Evolutionary conservation across 2,329 filamentous ascomycete species (phyloP).

Genomic region (Diplodia corticola): DNA sequence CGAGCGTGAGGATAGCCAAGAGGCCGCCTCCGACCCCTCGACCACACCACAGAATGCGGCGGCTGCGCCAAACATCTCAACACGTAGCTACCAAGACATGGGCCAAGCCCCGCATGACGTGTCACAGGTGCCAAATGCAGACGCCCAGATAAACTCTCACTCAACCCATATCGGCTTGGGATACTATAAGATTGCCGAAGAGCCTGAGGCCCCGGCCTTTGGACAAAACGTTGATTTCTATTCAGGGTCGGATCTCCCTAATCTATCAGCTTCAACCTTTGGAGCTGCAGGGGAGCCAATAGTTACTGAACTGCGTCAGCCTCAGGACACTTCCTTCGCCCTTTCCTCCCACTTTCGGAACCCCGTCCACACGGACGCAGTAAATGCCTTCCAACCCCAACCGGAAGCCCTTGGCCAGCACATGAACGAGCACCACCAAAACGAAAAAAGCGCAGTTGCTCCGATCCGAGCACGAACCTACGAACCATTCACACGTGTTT

Average conservation of each 20-base stretch:
- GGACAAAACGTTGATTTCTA: conserved; percentile 12
- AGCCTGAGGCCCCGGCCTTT: background rate
- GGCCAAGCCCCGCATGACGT: conserved; percentile 33
- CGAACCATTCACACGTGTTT: background rate
- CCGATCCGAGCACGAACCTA: background rate
- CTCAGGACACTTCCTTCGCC: background rate
- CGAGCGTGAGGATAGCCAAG: conserved; percentile 29
- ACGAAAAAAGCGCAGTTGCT: background rate
- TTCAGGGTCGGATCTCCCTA: conserved; percentile 18
- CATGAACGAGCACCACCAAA: background rate
- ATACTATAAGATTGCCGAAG: conserved; percentile 15
- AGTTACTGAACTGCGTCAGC: conserved; percentile 10
- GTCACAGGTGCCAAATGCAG: background rate
- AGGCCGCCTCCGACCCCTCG: conserved; percentile 32
- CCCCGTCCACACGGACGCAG: background rate
- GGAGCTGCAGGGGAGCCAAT: conserved; percentile 1
- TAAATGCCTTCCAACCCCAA: conserved; percentile 7
- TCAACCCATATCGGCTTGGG: conserved; percentile 24
- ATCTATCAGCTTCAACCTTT: background rate
- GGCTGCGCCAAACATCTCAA: conserved; percentile 29
- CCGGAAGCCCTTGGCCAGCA: background rate
- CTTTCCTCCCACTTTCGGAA: conserved; percentile 2
- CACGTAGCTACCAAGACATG: conserved; percentile 16
- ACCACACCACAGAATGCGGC: background rate
- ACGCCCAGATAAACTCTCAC: background rate